Evolutionary conservation across 805 yeast species (phyloP).

Genomic region (Tetrapisispora taiwanensis): DNA sequence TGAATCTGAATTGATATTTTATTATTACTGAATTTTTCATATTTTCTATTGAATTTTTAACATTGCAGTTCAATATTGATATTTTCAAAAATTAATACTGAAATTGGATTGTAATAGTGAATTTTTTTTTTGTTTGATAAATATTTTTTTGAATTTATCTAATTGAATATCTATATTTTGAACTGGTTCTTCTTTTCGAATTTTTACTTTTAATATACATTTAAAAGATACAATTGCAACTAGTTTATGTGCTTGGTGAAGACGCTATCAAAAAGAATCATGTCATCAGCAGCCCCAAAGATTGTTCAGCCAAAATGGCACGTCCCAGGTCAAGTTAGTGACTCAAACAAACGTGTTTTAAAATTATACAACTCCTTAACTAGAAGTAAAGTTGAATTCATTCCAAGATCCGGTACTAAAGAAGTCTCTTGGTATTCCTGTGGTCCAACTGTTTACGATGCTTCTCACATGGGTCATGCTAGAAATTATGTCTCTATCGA

Average conservation of each 20-base stretch:
- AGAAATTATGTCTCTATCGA: constrained; percentile 92
- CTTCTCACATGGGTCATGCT: constrained; percentile 97
- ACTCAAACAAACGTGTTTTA: constrained; percentile 29
- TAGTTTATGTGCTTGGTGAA: constrained; percentile 3
- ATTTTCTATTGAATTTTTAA: too few species aligned
- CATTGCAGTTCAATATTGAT: too few species aligned
- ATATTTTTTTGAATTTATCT: too few species aligned
- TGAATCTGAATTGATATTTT: too few species aligned
- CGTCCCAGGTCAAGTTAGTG: constrained; percentile 24
- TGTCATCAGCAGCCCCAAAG: constrained; percentile 16
- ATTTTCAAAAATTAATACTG: too few species aligned
- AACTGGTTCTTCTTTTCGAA: too few species aligned
- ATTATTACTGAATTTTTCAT: too few species aligned
- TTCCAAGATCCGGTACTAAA: constrained; percentile 49
- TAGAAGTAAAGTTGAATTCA: constrained; percentile 63
- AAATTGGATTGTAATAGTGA: too few species aligned
- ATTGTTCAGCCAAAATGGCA: constrained; percentile 46
- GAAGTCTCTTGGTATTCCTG: constrained; percentile 91
- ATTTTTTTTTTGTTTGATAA: too few species aligned
- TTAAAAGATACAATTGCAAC: too few species aligned
- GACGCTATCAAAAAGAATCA: constrained; percentile 1
- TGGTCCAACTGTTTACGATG: constrained; percentile 97
- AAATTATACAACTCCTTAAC: constrained; percentile 78
- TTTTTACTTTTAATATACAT: too few species aligned
- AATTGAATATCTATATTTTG: too few species aligned